Base-by-base conservation (phyloP, 495 filamentous ascomycete genomes). In the Hypoxylon fuscum region DNA sequence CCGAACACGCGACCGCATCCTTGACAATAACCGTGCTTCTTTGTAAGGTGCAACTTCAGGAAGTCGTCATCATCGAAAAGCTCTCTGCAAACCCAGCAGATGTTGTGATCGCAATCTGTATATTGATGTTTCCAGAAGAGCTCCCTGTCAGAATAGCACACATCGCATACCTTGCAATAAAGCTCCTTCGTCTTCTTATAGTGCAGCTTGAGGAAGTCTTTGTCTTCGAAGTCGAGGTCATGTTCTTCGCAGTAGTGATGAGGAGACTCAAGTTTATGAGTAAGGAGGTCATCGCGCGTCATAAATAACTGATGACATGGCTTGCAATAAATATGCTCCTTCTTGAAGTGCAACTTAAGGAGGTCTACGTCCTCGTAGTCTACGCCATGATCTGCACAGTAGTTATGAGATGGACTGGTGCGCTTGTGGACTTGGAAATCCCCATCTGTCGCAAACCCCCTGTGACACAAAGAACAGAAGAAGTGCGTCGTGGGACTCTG, bases 241-340 rank as follows among this genome's bases (percentile, higher is more conserved):
- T 8, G 8, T 8, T 27, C 8, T 27, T 27, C 25, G 8, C 25
- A 27, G 17, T 49, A 49, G 27, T 49, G 48, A 11, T 41, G 48
- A 3, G 25, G 25, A 2, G 4, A 23, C 41, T 10, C 1, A 17
- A 5, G 14, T 21, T 37, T 32, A 3, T 32, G 25, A 25, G n/a
- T 20, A 37, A 9, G 15, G 38, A n/a, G 1, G 5, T 20, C 2
- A 3, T 18, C 0, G 12, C 4, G 1, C n/a, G 48, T 52, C 2
- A 11, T n/a, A 21, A 52, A 52, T 1, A 5, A 41, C 10, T 3
- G n/a, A 10, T 27, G n/a, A n/a, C 48, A 52, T 10, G 2, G 3
- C 21, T 40, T 41, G 48, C 48, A 52, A 21, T 41, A 35, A 17
- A 29, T 17, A 23, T 57, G 54, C 27, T 17, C 25, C n/a, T 27